phyloP scores from a whole-genome alignment of 257 asterid genomes.

The Solanum corneliomulleri region DNA sequence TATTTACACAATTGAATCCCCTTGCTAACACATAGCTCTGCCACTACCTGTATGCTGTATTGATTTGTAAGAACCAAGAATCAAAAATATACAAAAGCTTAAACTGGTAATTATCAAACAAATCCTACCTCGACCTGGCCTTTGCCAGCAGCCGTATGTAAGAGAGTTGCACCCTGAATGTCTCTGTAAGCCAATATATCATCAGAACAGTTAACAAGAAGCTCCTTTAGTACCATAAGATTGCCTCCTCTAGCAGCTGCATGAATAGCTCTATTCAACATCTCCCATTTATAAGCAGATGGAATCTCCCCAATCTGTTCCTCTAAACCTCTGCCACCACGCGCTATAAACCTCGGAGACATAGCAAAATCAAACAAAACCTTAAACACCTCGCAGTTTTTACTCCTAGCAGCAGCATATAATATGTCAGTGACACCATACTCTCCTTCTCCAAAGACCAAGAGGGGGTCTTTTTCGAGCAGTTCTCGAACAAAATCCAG shows the following conservation, averaged over 20 bases:
- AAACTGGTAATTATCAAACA: background rate
- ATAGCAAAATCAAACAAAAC: constrained; percentile 52
- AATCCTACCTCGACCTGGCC: constrained; percentile 66
- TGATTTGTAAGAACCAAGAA: background rate
- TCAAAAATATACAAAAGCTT: background rate
- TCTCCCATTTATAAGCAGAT: constrained; percentile 60
- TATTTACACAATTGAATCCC: background rate
- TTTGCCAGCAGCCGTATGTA: constrained; percentile 86
- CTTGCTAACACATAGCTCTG: background rate
- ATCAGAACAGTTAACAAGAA: constrained; percentile 46
- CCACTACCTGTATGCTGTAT: background rate
- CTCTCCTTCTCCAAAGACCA: constrained; percentile 90
- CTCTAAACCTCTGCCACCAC: constrained; percentile 18
- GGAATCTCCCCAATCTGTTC: constrained; percentile 52
- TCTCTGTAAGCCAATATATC: constrained; percentile 54
- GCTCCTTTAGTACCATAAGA: constrained; percentile 49
- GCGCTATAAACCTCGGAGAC: constrained; percentile 39
- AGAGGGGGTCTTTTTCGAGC: constrained; percentile 59
- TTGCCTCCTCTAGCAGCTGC: constrained; percentile 98
- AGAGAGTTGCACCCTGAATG: constrained; percentile 52
- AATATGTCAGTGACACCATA: constrained; percentile 81
- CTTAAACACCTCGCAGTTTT: constrained; percentile 43
- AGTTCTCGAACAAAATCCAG: constrained; percentile 52
- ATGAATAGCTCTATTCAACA: constrained; percentile 68
- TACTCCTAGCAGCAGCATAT: constrained; percentile 82